Conservation (phyloP, 345 rosid species). For the Brassica cretica region DNA sequence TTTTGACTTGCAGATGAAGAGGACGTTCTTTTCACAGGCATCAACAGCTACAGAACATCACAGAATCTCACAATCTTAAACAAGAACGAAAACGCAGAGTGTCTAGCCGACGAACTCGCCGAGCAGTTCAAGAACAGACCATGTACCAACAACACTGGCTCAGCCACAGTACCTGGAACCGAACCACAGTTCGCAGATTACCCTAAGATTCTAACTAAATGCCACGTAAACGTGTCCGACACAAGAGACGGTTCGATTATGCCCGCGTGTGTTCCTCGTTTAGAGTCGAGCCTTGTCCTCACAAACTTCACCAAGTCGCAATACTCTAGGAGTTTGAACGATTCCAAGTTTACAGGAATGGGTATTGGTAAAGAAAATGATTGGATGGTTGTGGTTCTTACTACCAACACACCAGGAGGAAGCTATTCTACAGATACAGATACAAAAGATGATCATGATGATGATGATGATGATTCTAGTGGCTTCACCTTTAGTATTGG, state of each 20-base stretch:
- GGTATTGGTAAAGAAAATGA: slow-evolving; percentile 75
- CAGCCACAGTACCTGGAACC: slow-evolving; percentile 80
- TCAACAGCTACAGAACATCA: slow-evolving; percentile 67
- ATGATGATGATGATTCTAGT: slow-evolving; percentile 37
- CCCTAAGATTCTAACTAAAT: slow-evolving; percentile 57
- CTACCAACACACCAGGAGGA: slow-evolving; percentile 74
- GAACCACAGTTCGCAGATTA: slow-evolving; percentile 67
- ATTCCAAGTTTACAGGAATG: slow-evolving; percentile 61
- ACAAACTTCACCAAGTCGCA: slow-evolving; percentile 72
- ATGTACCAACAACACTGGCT: slow-evolving; percentile 78
- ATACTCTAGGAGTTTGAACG: slow-evolving; percentile 61
- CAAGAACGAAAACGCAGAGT: slow-evolving; percentile 73
- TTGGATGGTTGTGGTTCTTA: slow-evolving; percentile 83
- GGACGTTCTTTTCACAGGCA: slow-evolving; percentile 61
- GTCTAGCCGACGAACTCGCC: slow-evolving; percentile 79
- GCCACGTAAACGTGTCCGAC: slow-evolving; percentile 71
- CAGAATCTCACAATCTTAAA: slow-evolving; percentile 56
- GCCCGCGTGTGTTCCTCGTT: slow-evolving; percentile 92
- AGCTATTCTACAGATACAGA: slow-evolving; percentile 41
- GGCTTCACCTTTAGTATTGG: slow-evolving; percentile 35
- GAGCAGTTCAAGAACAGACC: slow-evolving; percentile 75
- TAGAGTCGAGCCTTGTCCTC: slow-evolving; percentile 59
- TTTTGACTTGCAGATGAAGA: slow-evolving; percentile 60
- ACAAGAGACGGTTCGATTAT: slow-evolving; percentile 67
- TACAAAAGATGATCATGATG: not conserved